Conservation (phyloP, 1,284 basidiomycete genomes). For the Cutaneotrichosporon sp. region DNA sequence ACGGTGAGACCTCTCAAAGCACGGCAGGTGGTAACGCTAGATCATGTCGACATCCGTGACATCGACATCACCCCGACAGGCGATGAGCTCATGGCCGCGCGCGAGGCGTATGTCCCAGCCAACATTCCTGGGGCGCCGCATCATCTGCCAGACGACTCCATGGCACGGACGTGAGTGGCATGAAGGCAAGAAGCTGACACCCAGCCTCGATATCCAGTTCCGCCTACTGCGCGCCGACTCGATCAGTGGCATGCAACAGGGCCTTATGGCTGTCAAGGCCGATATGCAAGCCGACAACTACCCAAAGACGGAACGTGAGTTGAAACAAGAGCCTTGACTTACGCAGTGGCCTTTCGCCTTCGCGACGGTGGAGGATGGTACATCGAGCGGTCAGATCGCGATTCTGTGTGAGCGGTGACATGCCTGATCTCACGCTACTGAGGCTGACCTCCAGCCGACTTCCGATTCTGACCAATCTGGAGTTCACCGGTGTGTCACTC, state of each 20-base stretch:
- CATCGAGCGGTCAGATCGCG: background rate
- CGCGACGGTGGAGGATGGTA: conserved; percentile 10
- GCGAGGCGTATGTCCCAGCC: too few relatives aligned
- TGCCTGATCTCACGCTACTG: too few relatives aligned
- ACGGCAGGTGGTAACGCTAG: too few relatives aligned
- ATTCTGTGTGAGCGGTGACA: conserved; percentile 13
- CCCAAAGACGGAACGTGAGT: background rate
- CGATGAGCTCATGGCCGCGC: too few relatives aligned
- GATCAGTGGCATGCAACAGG: conserved; percentile 52
- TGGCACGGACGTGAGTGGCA: too few relatives aligned
- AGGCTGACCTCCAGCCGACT: conserved; percentile 52
- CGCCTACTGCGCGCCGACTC: conserved; percentile 69
- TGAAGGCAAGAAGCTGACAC: too few relatives aligned
- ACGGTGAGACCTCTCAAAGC: too few relatives aligned
- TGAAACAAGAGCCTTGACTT: background rate
- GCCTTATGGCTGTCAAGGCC: conserved; percentile 57
- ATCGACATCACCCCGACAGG: too few relatives aligned
- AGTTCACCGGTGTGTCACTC: conserved; percentile 56
- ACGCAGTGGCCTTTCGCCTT: background rate
- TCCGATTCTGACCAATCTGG: conserved; percentile 61
- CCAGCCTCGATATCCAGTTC: conserved; percentile 62
- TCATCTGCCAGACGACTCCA: too few relatives aligned
- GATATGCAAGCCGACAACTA: conserved; percentile 49
- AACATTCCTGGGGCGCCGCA: too few relatives aligned
- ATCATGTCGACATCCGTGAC: too few relatives aligned